Evolutionary conservation across 2,329 filamentous ascomycete species (phyloP).

Genomic region (Sclerotinia sclerotiorum): DNA sequence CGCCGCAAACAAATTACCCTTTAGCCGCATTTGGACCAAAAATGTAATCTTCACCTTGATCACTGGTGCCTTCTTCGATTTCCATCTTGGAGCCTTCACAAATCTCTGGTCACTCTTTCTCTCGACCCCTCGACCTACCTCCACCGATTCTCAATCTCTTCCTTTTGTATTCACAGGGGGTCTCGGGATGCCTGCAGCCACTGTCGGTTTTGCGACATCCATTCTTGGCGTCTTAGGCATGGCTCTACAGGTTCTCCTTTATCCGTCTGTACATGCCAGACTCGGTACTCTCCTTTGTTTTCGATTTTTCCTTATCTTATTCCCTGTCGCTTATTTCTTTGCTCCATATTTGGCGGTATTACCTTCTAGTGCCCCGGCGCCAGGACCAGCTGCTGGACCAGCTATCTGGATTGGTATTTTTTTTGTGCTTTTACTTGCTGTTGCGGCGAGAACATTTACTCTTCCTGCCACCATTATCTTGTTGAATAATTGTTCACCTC

Average conservation of each 20-base stretch:
- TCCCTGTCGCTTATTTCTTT: constrained; percentile 65
- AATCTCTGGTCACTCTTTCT: constrained; percentile 60
- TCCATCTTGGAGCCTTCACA: constrained; percentile 50
- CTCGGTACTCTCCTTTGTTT: constrained; percentile 69
- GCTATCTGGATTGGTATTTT: constrained; percentile 57
- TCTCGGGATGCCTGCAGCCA: constrained; percentile 63
- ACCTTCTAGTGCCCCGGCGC: constrained; percentile 38
- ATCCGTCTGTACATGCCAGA: constrained; percentile 62
- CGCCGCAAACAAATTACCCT: constrained; percentile 25
- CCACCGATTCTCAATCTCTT: constrained; percentile 27
- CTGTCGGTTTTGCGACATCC: constrained; percentile 67
- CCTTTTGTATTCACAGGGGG: constrained; percentile 57
- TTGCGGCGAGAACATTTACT: constrained; percentile 58
- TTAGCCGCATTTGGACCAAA: constrained; percentile 29
- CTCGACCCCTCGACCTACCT: constrained; percentile 52
- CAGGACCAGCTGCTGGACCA: constrained; percentile 46
- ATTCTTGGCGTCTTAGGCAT: constrained; percentile 70
- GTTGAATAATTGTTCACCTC: constrained; percentile 60
- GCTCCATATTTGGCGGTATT: constrained; percentile 64
- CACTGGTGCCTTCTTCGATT: constrained; percentile 48
- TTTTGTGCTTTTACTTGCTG: constrained; percentile 55
- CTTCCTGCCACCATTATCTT: constrained; percentile 59
- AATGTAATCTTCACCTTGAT: constrained; percentile 48
- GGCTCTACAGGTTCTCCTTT: constrained; percentile 65
- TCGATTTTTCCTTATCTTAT: constrained; percentile 62